Percentiles rank a stretch among this genome's conserved stretches.
These are phyloP conservation scores for Scheffersomyces insectosa DNA, from an alignment of 1,139 yeast species.

Conservation along the genomic window DNA sequence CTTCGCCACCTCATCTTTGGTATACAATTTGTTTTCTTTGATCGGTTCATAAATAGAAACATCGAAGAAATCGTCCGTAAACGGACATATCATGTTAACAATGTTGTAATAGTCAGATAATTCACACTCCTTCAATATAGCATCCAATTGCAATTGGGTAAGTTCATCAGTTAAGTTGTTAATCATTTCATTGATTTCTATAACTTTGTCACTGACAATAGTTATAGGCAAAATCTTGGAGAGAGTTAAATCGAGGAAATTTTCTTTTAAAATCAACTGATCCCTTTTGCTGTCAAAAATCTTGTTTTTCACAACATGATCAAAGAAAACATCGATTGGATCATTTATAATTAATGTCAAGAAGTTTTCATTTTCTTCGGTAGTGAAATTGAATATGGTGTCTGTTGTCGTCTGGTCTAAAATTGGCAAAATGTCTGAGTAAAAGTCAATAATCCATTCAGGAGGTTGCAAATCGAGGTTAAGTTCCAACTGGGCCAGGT, in stretches of 20 bases:
- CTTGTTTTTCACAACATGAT: conserved; percentile 31
- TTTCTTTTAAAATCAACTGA: conserved; percentile 48
- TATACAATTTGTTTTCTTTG: conserved; percentile 62
- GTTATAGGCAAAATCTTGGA: conserved; percentile 54
- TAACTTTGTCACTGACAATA: conserved; percentile 37
- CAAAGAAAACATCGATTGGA: conserved; percentile 47
- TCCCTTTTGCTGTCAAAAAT: conserved; percentile 31
- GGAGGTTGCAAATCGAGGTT: conserved; percentile 63
- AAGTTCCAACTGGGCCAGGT: conserved; percentile 43
- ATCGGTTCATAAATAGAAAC: conserved; percentile 62
- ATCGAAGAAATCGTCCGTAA: conserved; percentile 56
- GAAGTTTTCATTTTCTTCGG: conserved; percentile 33
- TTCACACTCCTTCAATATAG: conserved; percentile 50
- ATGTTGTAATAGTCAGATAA: conserved; percentile 59
- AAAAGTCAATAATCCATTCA: conserved; percentile 67
- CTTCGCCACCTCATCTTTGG: conserved; percentile 35
- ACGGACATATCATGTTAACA: conserved; percentile 69
- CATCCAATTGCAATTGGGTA: conserved; percentile 41
- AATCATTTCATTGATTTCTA: conserved; percentile 39
- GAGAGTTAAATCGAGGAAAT: conserved; percentile 59
- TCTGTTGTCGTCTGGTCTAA: conserved; percentile 43
- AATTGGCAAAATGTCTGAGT: conserved; percentile 50
- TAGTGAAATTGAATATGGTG: conserved; percentile 40
- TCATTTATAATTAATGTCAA: conserved; percentile 42
- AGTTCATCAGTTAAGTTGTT: conserved; percentile 33